Evolutionary conservation across 2,329 filamentous ascomycete genomes (phyloP), one percentile per base, ranked within the genome.

Genomic region (Colletotrichum lupini): DNA sequence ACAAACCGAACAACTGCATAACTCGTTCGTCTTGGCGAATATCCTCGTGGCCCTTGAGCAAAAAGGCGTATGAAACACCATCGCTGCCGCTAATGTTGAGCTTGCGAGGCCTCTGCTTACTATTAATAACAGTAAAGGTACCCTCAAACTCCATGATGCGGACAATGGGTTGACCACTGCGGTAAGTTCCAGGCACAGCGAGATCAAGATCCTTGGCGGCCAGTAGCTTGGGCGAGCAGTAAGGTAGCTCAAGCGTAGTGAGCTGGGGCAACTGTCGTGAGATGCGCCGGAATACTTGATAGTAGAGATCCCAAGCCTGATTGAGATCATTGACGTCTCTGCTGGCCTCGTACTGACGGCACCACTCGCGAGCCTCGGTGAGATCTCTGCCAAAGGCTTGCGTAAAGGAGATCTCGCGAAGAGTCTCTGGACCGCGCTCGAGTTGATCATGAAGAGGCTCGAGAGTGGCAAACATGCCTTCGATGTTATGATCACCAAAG

Each of bases 271-370:
- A 85, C 83, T 99, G 97, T 75, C 96, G 91, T 60, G 93, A 94
- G 80, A 99, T 98, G 80, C 97, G 94, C 74, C 95, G 92, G 91
- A 99, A 99, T 1, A 98, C 97, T 76, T 97, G 95, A 83, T 99
- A 99, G 84, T 99, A 99, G 16, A 99, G 90, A 83, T 99, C 97
- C 97, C 97, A 99, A 7, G 97, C 97, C 83, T 98, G 95, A 80
- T 98, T 99, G 58, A 99, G 90, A 81, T 99, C 97, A 60, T 94
- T 96, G 74, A 97, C 92, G 79, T 99, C 97, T 63, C 92, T 89
- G n/a, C 94, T 97, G 53, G 91, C 91, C 78, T 94, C 93, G 83
- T 97, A 99, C 66, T 97, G 94, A 75, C 94, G 92, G 82, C 97
- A 99, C 93, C 97, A 99, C 77, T 98, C 95, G 74, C 95, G 93